Evolutionary conservation across 164 flowering plant genomes (phyloP).

Genomic region (Litsea cubeba): DNA sequence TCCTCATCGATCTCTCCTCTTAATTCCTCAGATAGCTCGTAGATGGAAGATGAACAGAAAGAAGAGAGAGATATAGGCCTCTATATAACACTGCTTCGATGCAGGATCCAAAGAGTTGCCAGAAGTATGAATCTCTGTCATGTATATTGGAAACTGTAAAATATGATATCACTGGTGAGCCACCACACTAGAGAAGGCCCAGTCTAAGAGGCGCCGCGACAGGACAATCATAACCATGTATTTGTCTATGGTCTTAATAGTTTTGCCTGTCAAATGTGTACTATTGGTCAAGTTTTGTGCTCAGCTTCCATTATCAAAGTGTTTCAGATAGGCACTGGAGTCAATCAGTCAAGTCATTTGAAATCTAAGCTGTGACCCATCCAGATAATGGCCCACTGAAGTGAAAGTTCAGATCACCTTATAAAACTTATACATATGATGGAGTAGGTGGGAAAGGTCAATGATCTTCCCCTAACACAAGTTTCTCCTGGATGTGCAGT

Average conservation of each 20-base stretch:
- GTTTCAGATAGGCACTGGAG: not conserved
- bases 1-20: slow-evolving; percentile 46
- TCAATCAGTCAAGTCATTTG: not conserved
- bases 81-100: no score
- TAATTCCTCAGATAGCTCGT: slow-evolving; percentile 37
- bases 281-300: no score
- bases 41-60: slow-evolving; percentile 2
- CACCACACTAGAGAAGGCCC: no score
- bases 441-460: not conserved
- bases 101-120: no score
- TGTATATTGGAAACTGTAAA: not conserved
- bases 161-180: not conserved
- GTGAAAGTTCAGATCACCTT: not conserved
- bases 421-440: not conserved
- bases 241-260: no score
- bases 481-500: not conserved
- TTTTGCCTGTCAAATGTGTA: no score
- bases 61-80: not conserved
- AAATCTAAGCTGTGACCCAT: not conserved
- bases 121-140: no score
- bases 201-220: no score
- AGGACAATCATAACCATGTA: no score
- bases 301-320: not conserved
- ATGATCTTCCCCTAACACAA: not conserved
- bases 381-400: not conserved